Conservation (phyloP, 2,329 filamentous ascomycete species). For the Trichoderma simmonsii region DNA sequence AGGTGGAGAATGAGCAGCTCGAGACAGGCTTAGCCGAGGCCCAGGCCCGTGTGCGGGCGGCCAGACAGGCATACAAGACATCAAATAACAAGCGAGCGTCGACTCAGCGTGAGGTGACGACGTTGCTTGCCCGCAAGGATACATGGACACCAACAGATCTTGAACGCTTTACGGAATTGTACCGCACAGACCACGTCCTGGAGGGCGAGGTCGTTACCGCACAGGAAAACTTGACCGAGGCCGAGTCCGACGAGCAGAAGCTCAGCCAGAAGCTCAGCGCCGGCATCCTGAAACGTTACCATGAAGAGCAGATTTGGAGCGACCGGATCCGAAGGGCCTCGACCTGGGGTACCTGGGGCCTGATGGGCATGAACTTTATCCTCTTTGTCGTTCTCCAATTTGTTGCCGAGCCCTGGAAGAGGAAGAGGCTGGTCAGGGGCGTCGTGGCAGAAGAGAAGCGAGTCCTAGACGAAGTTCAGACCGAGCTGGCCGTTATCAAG, state of each 20-base stretch:
- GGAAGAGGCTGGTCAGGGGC: conserved; percentile 74
- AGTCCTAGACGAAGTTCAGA: conserved; percentile 47
- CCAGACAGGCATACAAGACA: conserved; percentile 75
- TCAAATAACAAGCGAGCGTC: conserved; percentile 79
- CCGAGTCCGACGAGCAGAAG: conserved; percentile 78
- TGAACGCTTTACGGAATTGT: conserved; percentile 90
- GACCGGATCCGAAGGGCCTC: conserved; percentile 94
- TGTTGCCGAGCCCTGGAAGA: conserved; percentile 88
- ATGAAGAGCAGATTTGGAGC: conserved; percentile 99
- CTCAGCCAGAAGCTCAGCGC: conserved; percentile 72
- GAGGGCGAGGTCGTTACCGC: conserved; percentile 77
- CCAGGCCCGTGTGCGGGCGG: conserved; percentile 63
- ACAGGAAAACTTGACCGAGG: conserved; percentile 66
- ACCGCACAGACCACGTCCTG: conserved; percentile 88
- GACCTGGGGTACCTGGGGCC: conserved; percentile 96
- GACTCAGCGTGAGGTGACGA: conserved; percentile 93
- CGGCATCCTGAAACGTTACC: conserved; percentile 85
- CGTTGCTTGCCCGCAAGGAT: conserved; percentile 88
- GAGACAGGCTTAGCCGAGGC: conserved; percentile 58
- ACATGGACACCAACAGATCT: conserved; percentile 84
- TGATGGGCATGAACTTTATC: conserved; percentile 95
- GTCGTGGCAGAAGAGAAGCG: conserved; percentile 76
- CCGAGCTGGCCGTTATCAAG: conserved; percentile 39
- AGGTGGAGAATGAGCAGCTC: conserved; percentile 69
- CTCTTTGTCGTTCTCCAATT: conserved; percentile 84